Base-by-base conservation (phyloP, 345 rosid species). In the Cardamine chenopodiifolia region DNA sequence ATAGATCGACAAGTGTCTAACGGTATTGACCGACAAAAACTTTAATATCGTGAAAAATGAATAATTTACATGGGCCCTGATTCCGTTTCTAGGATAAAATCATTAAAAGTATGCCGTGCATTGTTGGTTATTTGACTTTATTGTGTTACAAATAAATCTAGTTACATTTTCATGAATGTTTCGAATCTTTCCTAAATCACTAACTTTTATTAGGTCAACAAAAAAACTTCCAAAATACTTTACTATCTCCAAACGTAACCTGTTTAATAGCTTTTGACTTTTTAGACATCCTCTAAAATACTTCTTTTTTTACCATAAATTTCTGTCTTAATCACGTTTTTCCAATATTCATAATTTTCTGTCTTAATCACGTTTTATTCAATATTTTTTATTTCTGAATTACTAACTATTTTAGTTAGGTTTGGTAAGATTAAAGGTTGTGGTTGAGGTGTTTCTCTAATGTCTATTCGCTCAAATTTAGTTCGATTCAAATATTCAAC, bases 21-120 rank as follows among this genome's bases (percentile, higher is more conserved):
- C 29, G 39, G 71, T 73, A 57, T 73, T 73, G 77, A 73, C 77
- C 71, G 71, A 64, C 58, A 55, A 42, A 18, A 53, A 58, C 59
- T 47, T 73, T 23, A 3, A 3, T 40, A 52, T 62, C 45, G 64
- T 31, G 25, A 14, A 75, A 56, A 35, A 5, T 54, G 1, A 53
- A 9, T 39, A 5, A 37, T 37, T 67, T 37, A 14, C 29, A 53
- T 22, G 77, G 47, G 25, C 70, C 53, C 5, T 20, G 13, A 13
- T 39, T 48, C 31, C 14, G 1, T 13, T 48, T 48, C 29, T 65
- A 31, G 9, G 42, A 29, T 19, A 10, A 49, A 48, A 12, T 60
- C 49, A 47, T 35, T 49, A 18, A 12, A n/a, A n/a, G n/a, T n/a
- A n/a, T n/a, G n/a, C 54, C 62, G 45, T 72, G 63, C 62, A 18